Base-by-base conservation (phyloP, 2,329 filamentous ascomycete genomes). In the Aspergillus hiratsukae region DNA sequence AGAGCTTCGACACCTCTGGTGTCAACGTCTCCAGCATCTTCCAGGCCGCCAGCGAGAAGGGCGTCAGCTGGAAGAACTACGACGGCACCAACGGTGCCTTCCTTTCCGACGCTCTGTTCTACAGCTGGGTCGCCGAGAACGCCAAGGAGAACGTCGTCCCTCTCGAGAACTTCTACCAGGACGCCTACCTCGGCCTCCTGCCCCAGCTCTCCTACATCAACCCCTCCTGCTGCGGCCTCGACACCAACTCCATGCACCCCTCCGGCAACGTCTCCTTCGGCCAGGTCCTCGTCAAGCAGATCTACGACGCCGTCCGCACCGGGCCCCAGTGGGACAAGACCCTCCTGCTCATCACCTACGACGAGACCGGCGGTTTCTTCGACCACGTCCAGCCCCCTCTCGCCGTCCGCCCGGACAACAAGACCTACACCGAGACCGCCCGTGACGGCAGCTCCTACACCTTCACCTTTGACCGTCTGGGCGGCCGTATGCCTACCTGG, bases 191-290 rank as follows among this genome's bases (percentile, higher is more conserved):
- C 8, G 72, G 72, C 25, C 50, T 53, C 1, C 69, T 74, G 7
- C 66, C 72, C 6, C 65, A 72, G 40, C 66, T 75, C 56, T 67
- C 68, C 35, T 75, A 72, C 58, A 57, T 75, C 40, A 71, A 75
- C 64, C 73, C 73, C 3, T 72, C 71, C 49, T 76, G 73, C 72
- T 76, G 73, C 53, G 72, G 70, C 27, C 59, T 64, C 5, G 71
- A 69, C 53, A 75, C 69, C 51, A 69, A 63, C 57, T 69, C 67
- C 43, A 46, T 46, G 43, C 43, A 46, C 23, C 43, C 69, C 27
- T 61, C 59, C 21, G 70, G 71, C 25, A 67, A 70, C 55, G 63
- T 73, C 54, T 72, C 69, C 21, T 69, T 67, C 55, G 71, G 71
- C 35, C 68, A 74, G 59, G 64, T 66, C 45, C 66, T 75, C 19